Conservation (phyloP, 1,284 basidiomycete species). For the Mrakiaceae sp. region DNA sequence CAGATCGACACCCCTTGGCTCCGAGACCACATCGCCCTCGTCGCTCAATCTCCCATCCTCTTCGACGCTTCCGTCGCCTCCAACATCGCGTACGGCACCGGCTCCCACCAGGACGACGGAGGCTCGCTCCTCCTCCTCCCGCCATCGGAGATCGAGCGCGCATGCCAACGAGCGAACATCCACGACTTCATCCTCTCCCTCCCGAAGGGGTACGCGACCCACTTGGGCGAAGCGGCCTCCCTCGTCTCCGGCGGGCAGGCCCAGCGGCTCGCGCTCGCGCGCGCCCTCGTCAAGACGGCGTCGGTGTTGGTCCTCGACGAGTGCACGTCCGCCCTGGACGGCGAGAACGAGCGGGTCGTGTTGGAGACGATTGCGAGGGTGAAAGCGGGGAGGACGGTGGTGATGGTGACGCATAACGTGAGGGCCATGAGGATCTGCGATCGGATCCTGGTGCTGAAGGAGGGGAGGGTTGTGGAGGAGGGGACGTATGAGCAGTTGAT, state of each 20-base stretch:
- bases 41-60: conserved; percentile 71
- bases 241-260: conserved; percentile 90
- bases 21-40: conserved; percentile 71
- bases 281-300: conserved; percentile 63
- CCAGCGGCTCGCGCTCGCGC: conserved; percentile 82
- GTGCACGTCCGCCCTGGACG: conserved; percentile 82
- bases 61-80: conserved; percentile 75
- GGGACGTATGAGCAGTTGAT: conserved; percentile 66
- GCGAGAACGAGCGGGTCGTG: conserved; percentile 64
- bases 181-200: conserved; percentile 76
- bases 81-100: conserved; percentile 62
- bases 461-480: conserved; percentile 65
- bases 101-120: background rate
- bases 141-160: conserved; percentile 49
- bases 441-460: conserved; percentile 67
- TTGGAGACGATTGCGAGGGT: conserved; percentile 61
- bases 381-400: conserved; percentile 56
- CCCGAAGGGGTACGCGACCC: conserved; percentile 72
- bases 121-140: conserved; percentile 45
- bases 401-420: conserved; percentile 89
- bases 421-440: conserved; percentile 87
- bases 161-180: conserved; percentile 64
- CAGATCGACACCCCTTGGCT: conserved; percentile 57
- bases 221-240: conserved; percentile 75
- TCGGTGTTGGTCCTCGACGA: conserved; percentile 81